A percentile compares a stretch with the other conserved stretches of the same genome.
These are phyloP conservation scores for Alternaria sp. DNA, from an alignment of 2,329 filamentous ascomycete genomes.

Conservation along the genomic window DNA sequence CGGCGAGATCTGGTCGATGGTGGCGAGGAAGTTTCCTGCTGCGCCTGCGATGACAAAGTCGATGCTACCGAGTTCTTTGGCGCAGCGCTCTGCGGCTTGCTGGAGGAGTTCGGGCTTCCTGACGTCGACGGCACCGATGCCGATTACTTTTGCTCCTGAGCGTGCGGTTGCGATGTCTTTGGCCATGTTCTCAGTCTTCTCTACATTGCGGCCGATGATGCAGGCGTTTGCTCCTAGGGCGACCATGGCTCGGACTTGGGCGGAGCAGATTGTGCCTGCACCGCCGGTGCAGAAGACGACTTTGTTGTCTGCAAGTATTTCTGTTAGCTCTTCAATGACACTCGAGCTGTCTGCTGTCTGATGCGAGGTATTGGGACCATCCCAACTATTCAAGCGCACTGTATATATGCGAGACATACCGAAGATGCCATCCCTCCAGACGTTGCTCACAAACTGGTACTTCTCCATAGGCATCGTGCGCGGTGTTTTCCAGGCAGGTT, in stretches of 20 bases:
- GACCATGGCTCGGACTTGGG: conserved; percentile 90
- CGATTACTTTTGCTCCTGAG: conserved; percentile 81
- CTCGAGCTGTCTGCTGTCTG: background rate
- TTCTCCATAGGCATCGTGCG: conserved; percentile 72
- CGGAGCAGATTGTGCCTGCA: conserved; percentile 91
- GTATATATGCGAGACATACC: conserved; percentile 58
- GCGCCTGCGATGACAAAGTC: conserved; percentile 96
- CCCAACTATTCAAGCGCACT: background rate
- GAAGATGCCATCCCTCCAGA: conserved; percentile 90
- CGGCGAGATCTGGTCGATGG: conserved; percentile 78
- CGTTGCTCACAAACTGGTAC: conserved; percentile 78
- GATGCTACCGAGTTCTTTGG: conserved; percentile 82
- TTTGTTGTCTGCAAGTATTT: conserved; percentile 70
- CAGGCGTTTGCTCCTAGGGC: conserved; percentile 91
- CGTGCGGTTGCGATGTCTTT: conserved; percentile 82
- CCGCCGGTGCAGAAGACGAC: conserved; percentile 96
- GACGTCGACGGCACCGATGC: conserved; percentile 79
- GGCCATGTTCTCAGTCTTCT: conserved; percentile 85
- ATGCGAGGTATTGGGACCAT: background rate
- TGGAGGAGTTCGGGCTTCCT: conserved; percentile 71
- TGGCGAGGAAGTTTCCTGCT: conserved; percentile 92
- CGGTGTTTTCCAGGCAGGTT: conserved; percentile 27
- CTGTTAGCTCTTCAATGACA: conserved; percentile 7
- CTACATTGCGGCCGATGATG: conserved; percentile 87
- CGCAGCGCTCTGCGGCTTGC: conserved; percentile 79